Conservation (phyloP, 495 filamentous ascomycete species). For the Aspergillus sclerotiicarbonarius region DNA sequence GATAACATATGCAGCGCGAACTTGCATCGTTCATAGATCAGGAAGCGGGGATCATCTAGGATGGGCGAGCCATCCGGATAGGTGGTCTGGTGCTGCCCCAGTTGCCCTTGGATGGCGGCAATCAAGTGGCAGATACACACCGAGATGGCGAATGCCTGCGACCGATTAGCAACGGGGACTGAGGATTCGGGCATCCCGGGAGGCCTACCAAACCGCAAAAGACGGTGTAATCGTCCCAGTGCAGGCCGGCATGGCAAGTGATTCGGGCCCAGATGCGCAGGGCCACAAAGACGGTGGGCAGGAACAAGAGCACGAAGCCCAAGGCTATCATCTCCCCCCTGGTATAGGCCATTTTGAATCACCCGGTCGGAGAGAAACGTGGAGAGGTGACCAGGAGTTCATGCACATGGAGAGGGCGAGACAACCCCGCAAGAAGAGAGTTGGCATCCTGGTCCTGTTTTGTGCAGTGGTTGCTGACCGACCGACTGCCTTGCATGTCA, state of each 20-base stretch:
- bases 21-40: neutral
- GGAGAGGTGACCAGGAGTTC: too few species aligned
- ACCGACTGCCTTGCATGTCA: too few species aligned
- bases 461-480: too few species aligned
- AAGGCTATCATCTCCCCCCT: conserved; percentile 5
- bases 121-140: neutral
- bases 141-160: neutral
- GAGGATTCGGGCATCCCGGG: too few species aligned
- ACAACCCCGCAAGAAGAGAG: too few species aligned
- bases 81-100: neutral
- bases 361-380: neutral
- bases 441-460: too few species aligned
- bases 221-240: neutral
- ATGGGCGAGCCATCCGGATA: neutral
- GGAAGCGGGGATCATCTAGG: neutral
- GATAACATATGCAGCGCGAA: conserved; percentile 1
- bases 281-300: conserved; percentile 1
- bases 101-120: neutral
- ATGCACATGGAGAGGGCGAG: too few species aligned
- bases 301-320: neutral
- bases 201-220: neutral
- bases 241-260: neutral
- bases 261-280: conserved; percentile 1
- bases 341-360: neutral
- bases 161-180: neutral